Conservation (phyloP, 2,329 filamentous ascomycete species). For the Scedosporium minutisporum region DNA sequence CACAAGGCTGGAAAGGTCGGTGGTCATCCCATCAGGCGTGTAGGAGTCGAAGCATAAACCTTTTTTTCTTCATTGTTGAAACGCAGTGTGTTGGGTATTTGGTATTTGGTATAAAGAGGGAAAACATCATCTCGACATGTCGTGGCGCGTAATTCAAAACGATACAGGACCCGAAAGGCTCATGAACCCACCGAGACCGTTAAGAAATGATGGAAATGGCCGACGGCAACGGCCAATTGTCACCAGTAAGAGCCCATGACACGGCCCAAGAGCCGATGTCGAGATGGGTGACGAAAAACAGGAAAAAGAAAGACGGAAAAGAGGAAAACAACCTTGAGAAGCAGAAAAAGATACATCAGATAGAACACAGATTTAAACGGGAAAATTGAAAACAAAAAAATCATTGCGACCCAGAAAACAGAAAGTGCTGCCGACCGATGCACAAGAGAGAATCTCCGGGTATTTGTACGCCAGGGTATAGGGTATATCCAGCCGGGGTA, state of each 20-base stretch:
- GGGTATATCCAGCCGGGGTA: constrained; percentile 58
- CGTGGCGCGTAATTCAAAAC: constrained; percentile 1
- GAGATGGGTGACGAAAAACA: not conserved
- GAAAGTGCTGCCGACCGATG: constrained; percentile 34
- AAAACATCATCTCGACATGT: not conserved
- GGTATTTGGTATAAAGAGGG: not conserved
- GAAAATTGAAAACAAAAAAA: constrained; percentile 4
- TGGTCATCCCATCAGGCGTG: not conserved
- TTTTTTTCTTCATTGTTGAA: not conserved
- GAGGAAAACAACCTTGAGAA: constrained; percentile 8
- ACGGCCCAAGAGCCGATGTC: not conserved
- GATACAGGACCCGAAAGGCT: not conserved
- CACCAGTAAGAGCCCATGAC: not conserved
- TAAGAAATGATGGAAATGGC: not conserved
- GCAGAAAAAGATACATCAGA: constrained; percentile 9
- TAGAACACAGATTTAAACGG: constrained; percentile 7
- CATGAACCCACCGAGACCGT: not conserved
- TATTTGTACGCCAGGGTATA: constrained; percentile 57
- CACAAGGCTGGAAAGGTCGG: not conserved
- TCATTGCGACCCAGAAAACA: constrained; percentile 9
- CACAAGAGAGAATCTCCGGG: constrained; percentile 33
- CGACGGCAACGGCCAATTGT: not conserved
- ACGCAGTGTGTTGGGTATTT: not conserved
- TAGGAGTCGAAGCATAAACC: not conserved
- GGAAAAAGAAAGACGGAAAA: constrained; percentile 5